Evolutionary conservation across 1,284 basidiomycete species (phyloP).

Genomic region (Hemileia vastatrix): DNA sequence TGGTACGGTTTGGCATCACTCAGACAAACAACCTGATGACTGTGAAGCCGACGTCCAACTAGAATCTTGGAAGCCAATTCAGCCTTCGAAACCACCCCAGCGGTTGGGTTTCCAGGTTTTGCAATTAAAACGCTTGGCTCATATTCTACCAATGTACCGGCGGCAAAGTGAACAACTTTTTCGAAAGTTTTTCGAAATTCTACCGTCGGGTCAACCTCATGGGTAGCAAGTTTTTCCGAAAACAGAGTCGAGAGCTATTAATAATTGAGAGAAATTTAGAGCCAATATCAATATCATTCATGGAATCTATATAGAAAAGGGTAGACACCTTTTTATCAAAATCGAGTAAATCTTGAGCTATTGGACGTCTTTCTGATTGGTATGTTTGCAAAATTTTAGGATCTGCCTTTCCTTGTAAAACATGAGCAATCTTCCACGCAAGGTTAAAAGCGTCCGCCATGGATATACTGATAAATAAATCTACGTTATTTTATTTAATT

Average conservation of each 20-base stretch:
- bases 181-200: constrained; percentile 14
- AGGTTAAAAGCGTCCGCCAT: constrained; percentile 58
- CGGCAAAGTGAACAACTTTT: constrained; percentile 18
- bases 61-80: constrained; percentile 27
- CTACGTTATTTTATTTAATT: no score
- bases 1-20: constrained; percentile 24
- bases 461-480: constrained; percentile 48
- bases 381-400: constrained; percentile 57
- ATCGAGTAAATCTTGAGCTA: constrained; percentile 45
- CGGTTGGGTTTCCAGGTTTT: constrained; percentile 15
- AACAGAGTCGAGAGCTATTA: constrained; percentile 60
- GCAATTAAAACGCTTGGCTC: constrained; percentile 30
- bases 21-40: constrained; percentile 31
- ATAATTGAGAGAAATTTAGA: constrained; percentile 66
- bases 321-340: constrained; percentile 46
- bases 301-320: no score
- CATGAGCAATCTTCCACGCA: constrained; percentile 67
- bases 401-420: constrained; percentile 60
- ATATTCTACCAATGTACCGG: constrained; percentile 39
- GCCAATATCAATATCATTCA: constrained; percentile 53
- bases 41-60: constrained; percentile 24
- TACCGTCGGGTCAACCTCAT: constrained; percentile 12
- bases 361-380: constrained; percentile 37
- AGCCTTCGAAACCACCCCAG: constrained; percentile 22
- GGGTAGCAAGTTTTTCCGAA: constrained; percentile 59